Evolutionary conservation across 2,329 filamentous ascomycete species (phyloP), one percentile per base, ranked within the genome.

Genomic region (Aspergillus calidoustus): DNA sequence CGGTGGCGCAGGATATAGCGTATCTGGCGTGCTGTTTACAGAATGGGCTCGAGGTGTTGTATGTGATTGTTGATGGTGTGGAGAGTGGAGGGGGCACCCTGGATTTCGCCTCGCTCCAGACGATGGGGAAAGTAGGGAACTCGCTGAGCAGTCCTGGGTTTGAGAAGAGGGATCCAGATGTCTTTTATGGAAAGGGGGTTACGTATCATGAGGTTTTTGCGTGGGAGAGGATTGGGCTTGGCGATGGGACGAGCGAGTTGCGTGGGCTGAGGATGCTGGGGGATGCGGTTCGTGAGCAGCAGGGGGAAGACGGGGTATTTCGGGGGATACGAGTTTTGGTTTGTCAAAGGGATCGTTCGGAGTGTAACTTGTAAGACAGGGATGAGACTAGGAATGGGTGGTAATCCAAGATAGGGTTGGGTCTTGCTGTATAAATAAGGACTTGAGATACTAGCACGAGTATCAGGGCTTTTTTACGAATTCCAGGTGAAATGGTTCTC

Each of bases 321-420:
- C 53, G 28, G 38, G 53, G 53, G 13, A 38, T 55, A 3, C 38
- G 53, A n/a, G 53, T 46, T n/a, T 22, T 55, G 38, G 38, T 41
- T 8, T 55, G 53, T 9, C 41, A 19, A 34, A 38, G 31, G 15
- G 31, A 38, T 38, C 6, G 7, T 7, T 3, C 8, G 15, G 15
- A 3, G 7, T 11, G 31, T 38, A 38, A 13, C 7, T 38, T 38
- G 15, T 38, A 38, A 38, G 31, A 5, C 15, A 13, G 31, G 31
- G 1, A 3, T 38, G 7, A 38, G 9, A 38, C 15, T 38, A 13
- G 15, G 15, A 38, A 13, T 38, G 15, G 31, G 15, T 38, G 15
- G 15, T 38, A 11, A 1, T 38, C 11, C 11, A 38, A 9, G 31
- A 38, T 38, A 5, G 31, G 31, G 19, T 2, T 19, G 19, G 19